Conservation (phyloP, 75 land plant genomes). For the Adiantum capillusveneris region DNA sequence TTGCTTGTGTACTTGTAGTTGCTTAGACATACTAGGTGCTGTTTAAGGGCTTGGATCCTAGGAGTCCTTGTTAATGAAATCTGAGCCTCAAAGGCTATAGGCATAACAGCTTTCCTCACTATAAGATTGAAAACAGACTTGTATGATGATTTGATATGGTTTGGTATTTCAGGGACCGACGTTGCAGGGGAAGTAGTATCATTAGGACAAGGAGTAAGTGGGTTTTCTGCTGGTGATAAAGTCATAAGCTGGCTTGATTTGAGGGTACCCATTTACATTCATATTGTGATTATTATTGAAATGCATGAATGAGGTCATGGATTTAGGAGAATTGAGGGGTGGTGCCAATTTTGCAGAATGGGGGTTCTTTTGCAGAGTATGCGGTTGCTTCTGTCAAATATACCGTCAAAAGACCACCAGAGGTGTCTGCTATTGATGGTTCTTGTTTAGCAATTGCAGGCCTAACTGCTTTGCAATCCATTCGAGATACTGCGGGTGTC, state of each 20-base stretch:
- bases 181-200: constrained; percentile 63
- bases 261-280: constrained; percentile 16
- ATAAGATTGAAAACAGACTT: no score
- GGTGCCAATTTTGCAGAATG: constrained; percentile 22
- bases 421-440: constrained; percentile 53
- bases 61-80: no score
- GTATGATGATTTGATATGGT: no score
- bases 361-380: constrained; percentile 65
- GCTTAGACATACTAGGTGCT: no score
- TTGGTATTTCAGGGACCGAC: constrained; percentile 47
- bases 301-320: not conserved
- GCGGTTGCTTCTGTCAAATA: constrained; percentile 32
- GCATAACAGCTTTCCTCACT: no score
- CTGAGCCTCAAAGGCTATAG: no score
- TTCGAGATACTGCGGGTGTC: constrained; percentile 35
- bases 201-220: constrained; percentile 44
- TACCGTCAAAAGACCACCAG: constrained; percentile 43
- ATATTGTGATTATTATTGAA: not conserved
- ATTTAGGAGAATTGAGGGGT: not conserved
- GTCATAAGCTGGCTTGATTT: constrained; percentile 42
- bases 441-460: constrained; percentile 50
- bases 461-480: constrained; percentile 42
- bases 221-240: constrained; percentile 62
- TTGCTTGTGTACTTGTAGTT: no score
- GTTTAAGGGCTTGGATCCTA: no score